Evolutionary conservation across 1,284 basidiomycete genomes (phyloP).

Genomic region (Meripilus lineatus): DNA sequence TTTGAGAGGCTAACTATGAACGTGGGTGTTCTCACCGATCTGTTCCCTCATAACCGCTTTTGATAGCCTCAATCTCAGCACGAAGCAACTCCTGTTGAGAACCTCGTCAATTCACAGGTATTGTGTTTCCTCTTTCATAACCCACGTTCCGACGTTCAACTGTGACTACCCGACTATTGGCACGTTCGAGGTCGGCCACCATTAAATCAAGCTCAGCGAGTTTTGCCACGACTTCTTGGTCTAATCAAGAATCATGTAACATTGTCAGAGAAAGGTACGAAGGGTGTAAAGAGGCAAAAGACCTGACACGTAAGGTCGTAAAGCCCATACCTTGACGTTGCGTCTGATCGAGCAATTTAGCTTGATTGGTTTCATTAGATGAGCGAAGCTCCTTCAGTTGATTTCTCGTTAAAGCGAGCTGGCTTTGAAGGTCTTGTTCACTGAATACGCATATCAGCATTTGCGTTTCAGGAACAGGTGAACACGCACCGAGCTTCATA

Average conservation of each 20-base stretch:
- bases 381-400: constrained; percentile 88
- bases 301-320: constrained; percentile 3
- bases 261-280: neutral
- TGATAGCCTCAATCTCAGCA: constrained; percentile 87
- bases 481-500: constrained; percentile 81
- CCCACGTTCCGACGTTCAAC: constrained; percentile 89
- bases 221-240: constrained; percentile 86
- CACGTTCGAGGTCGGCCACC: constrained; percentile 87
- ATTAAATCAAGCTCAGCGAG: constrained; percentile 91
- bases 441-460: constrained; percentile 36
- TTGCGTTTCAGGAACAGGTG: neutral
- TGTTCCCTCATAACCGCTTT: constrained; percentile 74
- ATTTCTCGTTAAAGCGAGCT: constrained; percentile 78
- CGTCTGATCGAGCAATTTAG: constrained; percentile 84
- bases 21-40: constrained; percentile 47
- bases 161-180: constrained; percentile 86
- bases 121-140: neutral
- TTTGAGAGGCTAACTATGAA: constrained; percentile 1
- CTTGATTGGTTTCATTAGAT: constrained; percentile 89
- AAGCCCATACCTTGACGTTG: constrained; percentile 70
- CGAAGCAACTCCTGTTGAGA: constrained; percentile 76
- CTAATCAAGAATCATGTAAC: constrained; percentile 35
- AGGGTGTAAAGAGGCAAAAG: neutral
- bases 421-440: constrained; percentile 87
- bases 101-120: neutral